Evolutionary conservation across 495 filamentous ascomycete genomes (phyloP).

Genomic region (Hypoxylon fragiforme): DNA sequence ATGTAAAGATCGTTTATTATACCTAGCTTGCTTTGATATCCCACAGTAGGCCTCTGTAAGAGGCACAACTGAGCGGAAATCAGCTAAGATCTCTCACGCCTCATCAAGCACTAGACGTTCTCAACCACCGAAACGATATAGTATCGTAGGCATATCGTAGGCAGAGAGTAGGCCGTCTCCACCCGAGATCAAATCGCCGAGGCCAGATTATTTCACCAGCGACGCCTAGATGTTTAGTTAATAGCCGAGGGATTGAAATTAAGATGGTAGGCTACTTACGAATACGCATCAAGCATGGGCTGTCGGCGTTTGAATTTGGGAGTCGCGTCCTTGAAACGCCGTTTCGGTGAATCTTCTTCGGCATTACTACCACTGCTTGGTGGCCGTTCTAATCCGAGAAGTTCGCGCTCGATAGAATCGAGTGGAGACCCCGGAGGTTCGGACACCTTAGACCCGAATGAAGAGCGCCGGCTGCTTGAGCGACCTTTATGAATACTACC

Average conservation of each 20-base stretch:
- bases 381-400: conserved; percentile 26
- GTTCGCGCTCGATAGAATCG: conserved; percentile 29
- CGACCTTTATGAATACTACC: conserved; percentile 10
- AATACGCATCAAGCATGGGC: conserved; percentile 46
- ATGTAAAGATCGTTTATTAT: no score
- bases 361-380: conserved; percentile 16
- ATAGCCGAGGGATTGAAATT: neutral
- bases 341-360: conserved; percentile 19
- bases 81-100: no score
- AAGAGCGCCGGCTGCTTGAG: conserved; percentile 31
- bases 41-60: no score
- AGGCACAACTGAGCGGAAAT: no score
- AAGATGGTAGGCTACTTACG: conserved; percentile 32
- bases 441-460: conserved; percentile 18
- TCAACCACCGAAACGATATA: no score
- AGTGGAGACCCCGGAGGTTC: conserved; percentile 27
- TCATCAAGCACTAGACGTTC: no score
- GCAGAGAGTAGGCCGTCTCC: no score
- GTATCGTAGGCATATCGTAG: no score
- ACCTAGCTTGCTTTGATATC: no score
- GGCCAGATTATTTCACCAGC: conserved; percentile 24
- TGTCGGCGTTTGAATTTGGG: conserved; percentile 38
- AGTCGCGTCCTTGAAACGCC: conserved; percentile 25
- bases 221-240: conserved; percentile 30
- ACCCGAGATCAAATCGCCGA: neutral